Evolutionary conservation across 108 stramenopile species (phyloP).

Genomic region (Pseudonitzschia delicatissima): DNA sequence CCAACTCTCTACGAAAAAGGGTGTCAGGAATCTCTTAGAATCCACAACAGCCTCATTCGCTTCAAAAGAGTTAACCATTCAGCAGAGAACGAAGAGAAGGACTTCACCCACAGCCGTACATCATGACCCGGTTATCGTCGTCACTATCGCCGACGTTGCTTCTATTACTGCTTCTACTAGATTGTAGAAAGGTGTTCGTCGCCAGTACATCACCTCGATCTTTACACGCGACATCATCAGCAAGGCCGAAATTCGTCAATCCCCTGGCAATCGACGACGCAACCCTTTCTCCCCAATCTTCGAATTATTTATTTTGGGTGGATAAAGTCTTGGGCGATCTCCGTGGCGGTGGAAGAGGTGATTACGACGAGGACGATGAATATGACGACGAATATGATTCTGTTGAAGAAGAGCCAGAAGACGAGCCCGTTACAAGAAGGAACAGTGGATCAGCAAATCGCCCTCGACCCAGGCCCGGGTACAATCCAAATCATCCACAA

Average conservation of each 20-base stretch:
- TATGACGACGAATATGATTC: slow-evolving; percentile 23
- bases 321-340: neutral
- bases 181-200: neutral
- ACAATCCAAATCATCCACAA: slow-evolving; percentile 1
- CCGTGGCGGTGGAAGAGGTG: slow-evolving; percentile 13
- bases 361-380: slow-evolving; percentile 9
- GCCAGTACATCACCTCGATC: neutral
- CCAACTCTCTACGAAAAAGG: no score
- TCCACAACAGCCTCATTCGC: no score
- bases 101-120: neutral
- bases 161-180: neutral
- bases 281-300: neutral
- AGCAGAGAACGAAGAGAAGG: no score
- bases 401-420: slow-evolving; percentile 12
- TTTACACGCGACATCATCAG: neutral
- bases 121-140: neutral
- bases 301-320: neutral
- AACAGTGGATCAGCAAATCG: neutral
- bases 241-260: neutral
- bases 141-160: neutral
- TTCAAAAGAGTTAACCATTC: no score
- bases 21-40: no score
- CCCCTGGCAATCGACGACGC: neutral
- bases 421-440: neutral
- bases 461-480: neutral